Evolutionary conservation across 176 grass and related monocot genomes (phyloP).

Genomic region (Hyparrhenia diplandra): DNA sequence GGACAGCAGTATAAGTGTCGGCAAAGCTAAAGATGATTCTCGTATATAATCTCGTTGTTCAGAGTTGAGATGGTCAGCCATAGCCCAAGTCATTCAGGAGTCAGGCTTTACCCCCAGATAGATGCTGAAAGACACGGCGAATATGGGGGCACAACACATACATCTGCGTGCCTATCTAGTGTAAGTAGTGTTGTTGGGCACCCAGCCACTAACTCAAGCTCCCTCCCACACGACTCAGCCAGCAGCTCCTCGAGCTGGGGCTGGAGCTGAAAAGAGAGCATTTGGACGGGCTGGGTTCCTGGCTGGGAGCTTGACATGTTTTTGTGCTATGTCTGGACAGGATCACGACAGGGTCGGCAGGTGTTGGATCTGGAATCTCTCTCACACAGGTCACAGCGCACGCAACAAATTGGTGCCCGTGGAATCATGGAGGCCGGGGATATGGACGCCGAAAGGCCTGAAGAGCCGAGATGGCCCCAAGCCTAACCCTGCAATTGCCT

Average conservation of each 20-base stretch:
- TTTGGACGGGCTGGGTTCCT: not conserved
- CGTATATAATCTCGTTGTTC: not conserved
- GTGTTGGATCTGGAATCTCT: conserved; percentile 35
- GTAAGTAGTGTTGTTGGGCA: not conserved
- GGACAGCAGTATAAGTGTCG: conserved; percentile 20
- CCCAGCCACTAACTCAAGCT: not conserved
- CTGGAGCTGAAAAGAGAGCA: not conserved
- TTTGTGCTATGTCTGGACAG: not conserved
- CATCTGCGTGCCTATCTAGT: not conserved
- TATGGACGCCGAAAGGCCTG: not conserved
- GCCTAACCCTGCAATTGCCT: not conserved
- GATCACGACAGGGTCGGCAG: not conserved
- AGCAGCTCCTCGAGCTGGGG: not conserved
- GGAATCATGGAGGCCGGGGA: not conserved
- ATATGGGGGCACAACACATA: not conserved
- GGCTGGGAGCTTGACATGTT: not conserved
- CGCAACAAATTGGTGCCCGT: not conserved
- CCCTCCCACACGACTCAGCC: not conserved
- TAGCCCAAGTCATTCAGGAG: not conserved
- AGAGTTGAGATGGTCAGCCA: not conserved
- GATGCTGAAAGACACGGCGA: not conserved
- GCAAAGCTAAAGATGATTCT: conserved; percentile 26
- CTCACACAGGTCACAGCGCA: not conserved
- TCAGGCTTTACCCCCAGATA: not conserved
- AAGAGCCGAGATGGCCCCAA: not conserved